Evolutionary conservation across 176 grass and related monocot species (phyloP).

Genomic region (Oryza officinalis): DNA sequence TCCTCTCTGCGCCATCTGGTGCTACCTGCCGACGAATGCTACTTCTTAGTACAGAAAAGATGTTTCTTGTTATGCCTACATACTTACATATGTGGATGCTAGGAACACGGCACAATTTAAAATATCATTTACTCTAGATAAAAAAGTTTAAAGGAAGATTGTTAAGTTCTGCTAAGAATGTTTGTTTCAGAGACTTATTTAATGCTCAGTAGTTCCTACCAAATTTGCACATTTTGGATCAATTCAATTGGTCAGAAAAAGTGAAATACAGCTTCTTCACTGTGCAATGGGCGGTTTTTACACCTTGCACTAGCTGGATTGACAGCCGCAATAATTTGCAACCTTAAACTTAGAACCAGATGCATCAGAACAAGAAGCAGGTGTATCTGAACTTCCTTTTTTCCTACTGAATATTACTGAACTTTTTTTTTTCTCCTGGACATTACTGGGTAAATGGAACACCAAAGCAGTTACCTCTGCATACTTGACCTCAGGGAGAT

Average conservation of each 20-base stretch:
- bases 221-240: not conserved
- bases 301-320: not conserved
- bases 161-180: not conserved
- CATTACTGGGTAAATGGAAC: not conserved
- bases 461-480: constrained; percentile 44
- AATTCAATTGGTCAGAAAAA: not conserved
- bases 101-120: not conserved
- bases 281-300: not conserved
- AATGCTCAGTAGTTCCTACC: not conserved
- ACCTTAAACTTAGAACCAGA: not conserved
- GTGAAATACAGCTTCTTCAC: not conserved
- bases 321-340: not conserved
- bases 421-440: not conserved
- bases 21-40: constrained; percentile 34
- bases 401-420: not conserved
- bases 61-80: not conserved
- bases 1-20: constrained; percentile 31
- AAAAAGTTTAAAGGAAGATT: not conserved
- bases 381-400: not conserved
- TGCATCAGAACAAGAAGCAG: not conserved
- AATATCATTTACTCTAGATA: not conserved
- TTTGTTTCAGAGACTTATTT: not conserved
- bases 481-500: constrained; percentile 58
- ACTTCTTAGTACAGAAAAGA: constrained; percentile 18
- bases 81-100: not conserved